Evolutionary conservation across 768 basidiomycete species (phyloP), one percentile per base, ranked within the genome.

Genomic region (Wakefieldia striispora): DNA sequence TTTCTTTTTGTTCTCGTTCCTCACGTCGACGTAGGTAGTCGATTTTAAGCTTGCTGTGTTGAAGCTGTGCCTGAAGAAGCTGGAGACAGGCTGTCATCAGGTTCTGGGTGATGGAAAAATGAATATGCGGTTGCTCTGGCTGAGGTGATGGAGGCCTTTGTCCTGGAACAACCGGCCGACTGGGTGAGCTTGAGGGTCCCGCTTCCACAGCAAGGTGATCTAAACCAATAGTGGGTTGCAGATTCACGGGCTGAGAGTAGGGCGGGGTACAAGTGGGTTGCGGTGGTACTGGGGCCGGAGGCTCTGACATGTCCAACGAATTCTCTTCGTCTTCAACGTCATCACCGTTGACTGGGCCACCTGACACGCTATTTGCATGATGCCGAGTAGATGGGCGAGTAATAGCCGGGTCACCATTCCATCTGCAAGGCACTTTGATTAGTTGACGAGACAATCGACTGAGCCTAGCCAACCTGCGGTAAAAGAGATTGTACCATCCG

Each of bases 401-500:
- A 2, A 82, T 76, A 4, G 78, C 79, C 7, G 82, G 83, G 62
- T 86, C 83, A 12, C 80, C 81, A 41, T 83, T 76, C 83, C 83
- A 85, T 70, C 83, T 84, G 45, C 16, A 52, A 23, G 21, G 43
- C 49, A 56, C 12, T 5, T 38, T n/a, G n/a, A 21, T 65, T 13
- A 36, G 26, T 43, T 20, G 23, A 27, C 2, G 33, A n/a, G 27
- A 3, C 2, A 9, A 40, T 26, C 11, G 43, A 38, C 21, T 39
- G 35, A 27, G 35, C 17, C 21, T 45, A 31, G 50, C 71, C 19
- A 54, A 85, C 84, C 88, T 76, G 57, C 75, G 74, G 65, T 82
- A 82, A 65, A 91, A 91, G 20, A 88, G 70, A 11, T 75, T 75
- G 60, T 88, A 91, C 88, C 88, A 90, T 14, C 86, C 86, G 29